These are phyloP conservation scores for Agroathelia rolfsii DNA, from an alignment of 1,284 basidiomycete species.

Conservation along the genomic window DNA sequence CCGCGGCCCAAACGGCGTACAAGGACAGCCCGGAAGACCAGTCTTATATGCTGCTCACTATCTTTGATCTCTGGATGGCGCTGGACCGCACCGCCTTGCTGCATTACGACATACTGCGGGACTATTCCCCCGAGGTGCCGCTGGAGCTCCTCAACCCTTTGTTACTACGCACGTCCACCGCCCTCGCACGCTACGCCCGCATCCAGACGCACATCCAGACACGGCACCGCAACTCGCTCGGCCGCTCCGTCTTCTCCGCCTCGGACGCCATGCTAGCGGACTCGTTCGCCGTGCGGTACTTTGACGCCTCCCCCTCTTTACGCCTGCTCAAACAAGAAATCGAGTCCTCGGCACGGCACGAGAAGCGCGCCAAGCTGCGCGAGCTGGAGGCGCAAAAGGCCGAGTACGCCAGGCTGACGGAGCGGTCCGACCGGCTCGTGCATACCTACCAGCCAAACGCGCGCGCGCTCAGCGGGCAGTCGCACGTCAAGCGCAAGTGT, in stretches of 20 bases:
- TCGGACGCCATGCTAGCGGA: background rate
- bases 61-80: slow-evolving; percentile 33
- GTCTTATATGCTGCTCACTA: slow-evolving; percentile 33
- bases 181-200: slow-evolving; percentile 18
- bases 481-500: slow-evolving; percentile 13
- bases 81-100: slow-evolving; percentile 28
- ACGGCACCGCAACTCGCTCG: slow-evolving; percentile 14
- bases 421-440: slow-evolving; percentile 1
- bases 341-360: slow-evolving; percentile 12
- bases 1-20: slow-evolving; percentile 19
- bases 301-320: slow-evolving; percentile 12
- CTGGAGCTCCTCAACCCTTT: slow-evolving; percentile 25
- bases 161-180: slow-evolving; percentile 23
- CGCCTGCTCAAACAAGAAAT: slow-evolving; percentile 20
- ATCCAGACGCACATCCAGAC: slow-evolving; percentile 22
- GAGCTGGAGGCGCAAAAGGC: slow-evolving; percentile 16
- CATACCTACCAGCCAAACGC: too few relatives aligned
- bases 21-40: slow-evolving; percentile 27
- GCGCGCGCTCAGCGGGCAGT: too few relatives aligned
- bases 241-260: slow-evolving; percentile 18
- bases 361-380: slow-evolving; percentile 12
- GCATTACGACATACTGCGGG: slow-evolving; percentile 24
- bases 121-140: slow-evolving; percentile 37
- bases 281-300: slow-evolving; percentile 24
- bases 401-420: slow-evolving; percentile 13